These are phyloP conservation scores for Hypoxylon trugodes DNA, from an alignment of 495 filamentous ascomycete genomes.

Conservation along the genomic window DNA sequence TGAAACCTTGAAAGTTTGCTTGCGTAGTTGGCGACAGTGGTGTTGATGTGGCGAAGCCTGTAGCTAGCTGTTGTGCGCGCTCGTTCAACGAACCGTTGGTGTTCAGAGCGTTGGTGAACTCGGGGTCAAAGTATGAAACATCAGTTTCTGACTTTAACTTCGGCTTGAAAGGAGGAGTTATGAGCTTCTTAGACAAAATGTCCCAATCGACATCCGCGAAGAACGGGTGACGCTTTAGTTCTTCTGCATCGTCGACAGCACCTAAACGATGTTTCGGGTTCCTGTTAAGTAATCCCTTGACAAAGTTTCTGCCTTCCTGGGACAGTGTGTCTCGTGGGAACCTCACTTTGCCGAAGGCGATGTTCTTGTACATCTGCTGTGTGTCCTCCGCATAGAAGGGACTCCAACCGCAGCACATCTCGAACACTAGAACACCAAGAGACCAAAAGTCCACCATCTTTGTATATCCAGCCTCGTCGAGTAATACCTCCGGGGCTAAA, in stretches of 20 bases:
- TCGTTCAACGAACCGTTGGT: constrained; percentile 86
- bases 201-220: constrained; percentile 95
- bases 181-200: constrained; percentile 82
- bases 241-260: constrained; percentile 89
- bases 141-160: constrained; percentile 94
- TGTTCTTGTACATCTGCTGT: constrained; percentile 99
- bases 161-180: constrained; percentile 98
- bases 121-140: constrained; percentile 97
- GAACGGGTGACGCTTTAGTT: constrained; percentile 93
- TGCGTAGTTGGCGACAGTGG: constrained; percentile 94
- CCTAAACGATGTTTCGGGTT: constrained; percentile 96
- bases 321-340: constrained; percentile 95
- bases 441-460: constrained; percentile 99
- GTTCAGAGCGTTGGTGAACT: constrained; percentile 95
- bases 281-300: constrained; percentile 95
- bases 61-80: constrained; percentile 80
- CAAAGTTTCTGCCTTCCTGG: constrained; percentile 93
- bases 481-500: constrained; percentile 90
- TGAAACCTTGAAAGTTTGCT: constrained; percentile 98
- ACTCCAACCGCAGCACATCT: constrained; percentile 99
- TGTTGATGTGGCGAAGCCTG: constrained; percentile 81
- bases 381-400: constrained; percentile 99
- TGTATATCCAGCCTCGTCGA: constrained; percentile 97
- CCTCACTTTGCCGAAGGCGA: constrained; percentile 96
- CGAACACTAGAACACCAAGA: constrained; percentile 94